phyloP scores from a whole-genome alignment of 2,329 filamentous ascomycete genomes.

The Trichoderma sp. region DNA sequence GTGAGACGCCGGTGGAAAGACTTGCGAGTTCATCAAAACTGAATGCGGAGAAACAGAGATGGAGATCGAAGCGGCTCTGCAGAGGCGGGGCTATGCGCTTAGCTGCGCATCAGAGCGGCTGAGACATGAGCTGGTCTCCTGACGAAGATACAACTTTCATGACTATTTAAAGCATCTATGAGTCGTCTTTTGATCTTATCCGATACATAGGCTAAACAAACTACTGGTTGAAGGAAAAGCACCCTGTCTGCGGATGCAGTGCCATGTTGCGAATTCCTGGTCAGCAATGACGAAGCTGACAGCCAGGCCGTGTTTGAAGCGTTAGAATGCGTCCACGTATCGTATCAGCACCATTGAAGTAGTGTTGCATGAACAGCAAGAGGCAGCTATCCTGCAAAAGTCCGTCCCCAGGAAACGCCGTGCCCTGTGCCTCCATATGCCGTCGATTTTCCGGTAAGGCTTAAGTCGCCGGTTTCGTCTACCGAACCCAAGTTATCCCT shows the following conservation, averaged over 20 bases:
- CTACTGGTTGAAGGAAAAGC: not conserved
- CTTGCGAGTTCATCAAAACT: not conserved
- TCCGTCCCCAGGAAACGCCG: not conserved
- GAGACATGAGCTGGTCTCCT: not conserved
- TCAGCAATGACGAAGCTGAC: not conserved
- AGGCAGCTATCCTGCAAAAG: not conserved
- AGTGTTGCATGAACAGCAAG: not conserved
- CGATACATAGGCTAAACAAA: not conserved
- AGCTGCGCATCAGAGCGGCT: not conserved
- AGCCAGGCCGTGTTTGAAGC: not conserved
- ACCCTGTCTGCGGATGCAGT: not conserved
- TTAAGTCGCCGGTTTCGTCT: not conserved
- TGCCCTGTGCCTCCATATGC: not conserved
- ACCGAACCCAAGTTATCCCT: not conserved
- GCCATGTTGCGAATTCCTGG: not conserved
- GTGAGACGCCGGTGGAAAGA: not conserved
- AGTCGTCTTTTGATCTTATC: not conserved
- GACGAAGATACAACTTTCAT: not conserved
- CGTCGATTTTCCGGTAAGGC: not conserved
- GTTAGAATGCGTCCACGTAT: not conserved
- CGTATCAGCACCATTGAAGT: not conserved
- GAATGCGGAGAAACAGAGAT: not conserved
- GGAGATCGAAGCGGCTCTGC: not conserved
- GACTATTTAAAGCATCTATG: not conserved
- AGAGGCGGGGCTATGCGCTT: not conserved